Evolutionary conservation across 345 rosid species (phyloP), one percentile per base, ranked within the genome.

Genomic region (Camelina hispida): DNA sequence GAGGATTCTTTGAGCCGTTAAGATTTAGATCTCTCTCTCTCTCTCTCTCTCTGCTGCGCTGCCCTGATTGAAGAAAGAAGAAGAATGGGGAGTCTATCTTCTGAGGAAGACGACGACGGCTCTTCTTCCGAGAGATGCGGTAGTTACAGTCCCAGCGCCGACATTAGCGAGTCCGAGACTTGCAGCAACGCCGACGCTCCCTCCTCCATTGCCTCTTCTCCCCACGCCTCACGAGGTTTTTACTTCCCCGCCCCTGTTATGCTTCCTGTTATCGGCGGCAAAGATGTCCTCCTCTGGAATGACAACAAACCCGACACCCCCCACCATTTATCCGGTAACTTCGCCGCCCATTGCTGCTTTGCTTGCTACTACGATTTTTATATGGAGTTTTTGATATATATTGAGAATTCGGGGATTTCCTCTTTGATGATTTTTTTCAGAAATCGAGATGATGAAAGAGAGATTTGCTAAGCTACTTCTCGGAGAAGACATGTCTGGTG

Each of bases 401-500:
- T 23, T 1, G 4, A 3, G 4, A 25, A 2, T 25, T 25, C 4
- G 30, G 30, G 5, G 30, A 25, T 25, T 25, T 25, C 5, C 30
- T 25, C 30, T 25, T 25, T 25, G 30, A 25, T 25, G 28, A 25
- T 25, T 25, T 25, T 25, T 25, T 25, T 3, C 30, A 25, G 99
- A 93, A 74, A 78, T 86, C 66, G 99, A 90, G 79, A 84, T 93
- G 97, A 96, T 96, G 99, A 96, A 89, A 77, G 99, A 96, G 83
- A 89, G 97, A 83, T 96, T 93, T 68, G 94, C 98, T 6, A 96
- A 96, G 88, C 89, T 96, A 53, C 93, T 96, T 61, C 78, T 95
- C 2, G 99, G 99, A 55, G 99, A 96, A 59, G 99, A 96, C 79
- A 96, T 96, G 99, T 96, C 99, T 14, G 99, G 98, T 20, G 96